Percentiles rank a stretch among this genome's conserved stretches.
Conservation (phyloP, 1,284 basidiomycete species). For the Entoloma clypeatum region DNA sequence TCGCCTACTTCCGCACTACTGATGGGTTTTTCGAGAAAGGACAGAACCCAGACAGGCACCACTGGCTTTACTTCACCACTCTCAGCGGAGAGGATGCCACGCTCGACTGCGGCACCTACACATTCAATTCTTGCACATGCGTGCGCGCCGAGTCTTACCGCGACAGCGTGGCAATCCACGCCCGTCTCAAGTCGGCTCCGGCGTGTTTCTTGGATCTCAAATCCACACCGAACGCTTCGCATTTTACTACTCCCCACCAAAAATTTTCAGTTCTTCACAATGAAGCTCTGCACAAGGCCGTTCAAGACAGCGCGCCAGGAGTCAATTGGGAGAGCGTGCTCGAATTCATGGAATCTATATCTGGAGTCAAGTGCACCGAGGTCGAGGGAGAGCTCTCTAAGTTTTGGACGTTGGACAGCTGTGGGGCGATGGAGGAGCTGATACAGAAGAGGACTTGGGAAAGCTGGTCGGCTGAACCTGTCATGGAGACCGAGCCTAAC, state of each 20-base stretch:
- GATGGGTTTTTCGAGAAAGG: conserved; percentile 26
- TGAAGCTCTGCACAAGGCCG: conserved; percentile 23
- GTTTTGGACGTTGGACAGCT: conserved; percentile 16
- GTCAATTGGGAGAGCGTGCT: conserved; percentile 16
- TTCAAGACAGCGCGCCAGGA: conserved; percentile 6
- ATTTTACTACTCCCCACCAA: conserved; percentile 24
- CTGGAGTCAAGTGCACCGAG: conserved; percentile 19
- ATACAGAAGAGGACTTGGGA: conserved; percentile 22
- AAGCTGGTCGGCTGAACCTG: conserved; percentile 24
- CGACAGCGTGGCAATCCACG: conserved; percentile 11
- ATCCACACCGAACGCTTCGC: conserved; percentile 20
- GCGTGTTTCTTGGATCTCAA: conserved; percentile 30
- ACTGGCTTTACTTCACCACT: conserved; percentile 46
- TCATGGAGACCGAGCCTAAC: conserved; percentile 25
- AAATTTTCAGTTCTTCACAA: conserved; percentile 37
- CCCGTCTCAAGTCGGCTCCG: conserved; percentile 22
- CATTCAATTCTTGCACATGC: conserved; percentile 35
- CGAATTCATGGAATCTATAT: conserved; percentile 25
- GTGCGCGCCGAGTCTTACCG: conserved; percentile 26
- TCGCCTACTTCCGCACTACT: conserved; percentile 31
- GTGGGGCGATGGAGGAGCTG: conserved; percentile 14
- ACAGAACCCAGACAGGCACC: conserved; percentile 41
- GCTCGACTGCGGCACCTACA: conserved; percentile 38
- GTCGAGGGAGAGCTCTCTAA: conserved; percentile 23
- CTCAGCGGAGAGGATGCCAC: conserved; percentile 35